Evolutionary conservation across 1,139 yeast genomes (phyloP), one percentile per base, ranked within the genome.

Genomic region (Debaryomyces psychrophilus): DNA sequence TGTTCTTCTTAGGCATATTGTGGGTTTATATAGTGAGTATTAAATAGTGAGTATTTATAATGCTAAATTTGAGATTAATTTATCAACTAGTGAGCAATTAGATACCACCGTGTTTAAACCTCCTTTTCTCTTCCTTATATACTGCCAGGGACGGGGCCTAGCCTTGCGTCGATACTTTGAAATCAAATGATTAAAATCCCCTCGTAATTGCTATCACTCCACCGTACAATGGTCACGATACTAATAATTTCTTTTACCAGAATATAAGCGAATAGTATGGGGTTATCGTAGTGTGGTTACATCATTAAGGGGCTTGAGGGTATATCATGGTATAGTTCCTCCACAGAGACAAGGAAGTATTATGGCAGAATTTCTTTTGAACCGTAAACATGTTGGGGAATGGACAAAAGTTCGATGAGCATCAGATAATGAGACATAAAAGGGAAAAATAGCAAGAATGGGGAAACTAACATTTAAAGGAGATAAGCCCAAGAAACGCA

Each of bases 1-100:
- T 67, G 49, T 64, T 64, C 50, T 57, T 58, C 17, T 50, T 51
- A 12, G 59, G 50, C 61, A 51, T 55, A 6, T 37, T 46, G 42
- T 5, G 15, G 26, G n/a, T 12, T 8, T 35, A 22, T 23, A 15
- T 8, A 18, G 17, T 29, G 15, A 29, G 5, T 33, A 33, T 20
- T 33, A 33, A 14, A 40, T 23, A 8, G 20, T 5, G 25, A 26
- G 36, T 35, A 31, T 36, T 37, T 22, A 25, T 37, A 35, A 17
- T 27, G 27, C 17, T 22, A 42, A 35, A 31, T 35, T 11, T 34
- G 17, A 20, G 20, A 35, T 27, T 12, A 18, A 26, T n/a, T 20
- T 33, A 11, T 33, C 36, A 33, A 20, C 36, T 33, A 33, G 14
- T 29, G 15, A 15, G 14, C 12, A 28, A 28, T 28, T 6, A 28